These are phyloP conservation scores for Gaeumannomyces sp. DNA, from an alignment of 2,329 filamentous ascomycete species.

Conservation along the genomic window DNA sequence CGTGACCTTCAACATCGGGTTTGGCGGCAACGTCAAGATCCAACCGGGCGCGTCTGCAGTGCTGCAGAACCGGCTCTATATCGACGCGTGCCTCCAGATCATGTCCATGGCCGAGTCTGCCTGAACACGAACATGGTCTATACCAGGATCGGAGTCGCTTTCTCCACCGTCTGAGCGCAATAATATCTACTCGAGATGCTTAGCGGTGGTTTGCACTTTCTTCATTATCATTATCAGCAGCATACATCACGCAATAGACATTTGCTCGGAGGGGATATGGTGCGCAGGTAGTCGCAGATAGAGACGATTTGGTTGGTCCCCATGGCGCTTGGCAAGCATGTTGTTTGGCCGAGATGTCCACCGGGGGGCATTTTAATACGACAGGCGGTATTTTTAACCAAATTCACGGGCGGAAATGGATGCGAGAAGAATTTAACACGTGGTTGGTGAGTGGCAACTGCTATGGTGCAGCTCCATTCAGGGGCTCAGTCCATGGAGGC, in stretches of 20 bases:
- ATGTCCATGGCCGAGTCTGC: too few relatives aligned
- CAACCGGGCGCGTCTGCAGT: conserved; percentile 29
- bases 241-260: too few relatives aligned
- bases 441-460: neutral
- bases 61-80: conserved; percentile 37
- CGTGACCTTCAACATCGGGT: conserved; percentile 32
- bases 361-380: too few relatives aligned
- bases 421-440: too few relatives aligned
- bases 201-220: too few relatives aligned
- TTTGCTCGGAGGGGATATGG: too few relatives aligned
- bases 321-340: neutral
- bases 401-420: too few relatives aligned
- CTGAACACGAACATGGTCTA: neutral
- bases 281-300: neutral
- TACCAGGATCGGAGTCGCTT: neutral
- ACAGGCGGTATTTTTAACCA: too few relatives aligned
- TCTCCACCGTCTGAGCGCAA: too few relatives aligned
- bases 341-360: neutral
- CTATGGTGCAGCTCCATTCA: neutral
- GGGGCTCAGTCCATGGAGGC: neutral
- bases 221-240: too few relatives aligned
- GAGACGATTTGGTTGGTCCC: neutral
- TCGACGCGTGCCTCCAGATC: conserved; percentile 36
- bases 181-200: too few relatives aligned
- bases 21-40: conserved; percentile 38